These are phyloP conservation scores for Mucor irregularis DNA, from an alignment of 371 early-diverging fungal species.

Conservation along the genomic window DNA sequence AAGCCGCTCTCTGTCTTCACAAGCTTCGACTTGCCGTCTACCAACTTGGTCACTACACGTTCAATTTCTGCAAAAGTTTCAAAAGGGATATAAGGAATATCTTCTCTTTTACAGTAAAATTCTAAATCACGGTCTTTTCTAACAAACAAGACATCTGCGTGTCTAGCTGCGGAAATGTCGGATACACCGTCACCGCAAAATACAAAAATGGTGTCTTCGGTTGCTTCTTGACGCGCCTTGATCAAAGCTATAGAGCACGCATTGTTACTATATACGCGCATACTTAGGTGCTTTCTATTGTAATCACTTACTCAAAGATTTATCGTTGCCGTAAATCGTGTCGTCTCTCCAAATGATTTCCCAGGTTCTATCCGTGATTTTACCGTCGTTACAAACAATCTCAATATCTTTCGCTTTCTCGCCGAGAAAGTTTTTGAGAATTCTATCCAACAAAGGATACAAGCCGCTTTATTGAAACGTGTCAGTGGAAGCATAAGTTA, in stretches of 20 bases:
- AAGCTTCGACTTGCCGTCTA: slow-evolving; percentile 26
- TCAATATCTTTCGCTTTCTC: slow-evolving; percentile 46
- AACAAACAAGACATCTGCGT: slow-evolving; percentile 67
- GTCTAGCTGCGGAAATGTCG: slow-evolving; percentile 70
- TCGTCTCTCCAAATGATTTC: slow-evolving; percentile 61
- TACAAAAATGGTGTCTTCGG: slow-evolving; percentile 47
- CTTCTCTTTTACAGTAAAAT: slow-evolving; percentile 56
- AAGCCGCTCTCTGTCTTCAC: slow-evolving; percentile 39
- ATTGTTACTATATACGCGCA: no score
- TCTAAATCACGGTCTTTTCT: slow-evolving; percentile 64
- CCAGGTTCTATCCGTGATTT: slow-evolving; percentile 49
- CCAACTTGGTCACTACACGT: slow-evolving; percentile 32
- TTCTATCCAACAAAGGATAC: slow-evolving; percentile 41
- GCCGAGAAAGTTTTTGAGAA: slow-evolving; percentile 48
- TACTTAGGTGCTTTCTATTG: neutral
- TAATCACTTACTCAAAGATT: slow-evolving; percentile 41
- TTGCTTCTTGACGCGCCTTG: slow-evolving; percentile 35
- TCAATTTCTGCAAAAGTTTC: slow-evolving; percentile 54
- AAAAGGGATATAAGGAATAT: slow-evolving; percentile 54
- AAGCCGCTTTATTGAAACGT: no score
- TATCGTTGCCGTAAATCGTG: slow-evolving; percentile 62
- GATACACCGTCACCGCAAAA: slow-evolving; percentile 75
- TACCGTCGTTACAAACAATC: slow-evolving; percentile 50
- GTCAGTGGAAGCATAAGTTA: no score
- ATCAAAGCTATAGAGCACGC: slow-evolving; percentile 39